Conservation (phyloP, 108 stramenopile species). For the Skeletonema potamos region DNA sequence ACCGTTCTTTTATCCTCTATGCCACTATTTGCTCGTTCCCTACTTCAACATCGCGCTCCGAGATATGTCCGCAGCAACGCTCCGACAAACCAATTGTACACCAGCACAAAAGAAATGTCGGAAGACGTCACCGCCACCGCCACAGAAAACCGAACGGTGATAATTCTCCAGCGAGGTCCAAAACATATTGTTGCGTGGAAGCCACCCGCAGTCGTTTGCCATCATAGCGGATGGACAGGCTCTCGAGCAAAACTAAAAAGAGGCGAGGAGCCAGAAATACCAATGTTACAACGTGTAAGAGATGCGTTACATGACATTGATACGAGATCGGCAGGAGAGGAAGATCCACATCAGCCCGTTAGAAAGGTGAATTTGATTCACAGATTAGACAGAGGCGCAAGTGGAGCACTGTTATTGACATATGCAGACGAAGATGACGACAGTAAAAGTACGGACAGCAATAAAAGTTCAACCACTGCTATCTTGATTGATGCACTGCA, state of each 20-base stretch:
- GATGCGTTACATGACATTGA: conserved; percentile 48
- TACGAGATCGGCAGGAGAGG: conserved; percentile 8
- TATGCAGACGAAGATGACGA: conserved; percentile 50
- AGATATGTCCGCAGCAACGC: not conserved
- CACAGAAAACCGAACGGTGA: conserved; percentile 35
- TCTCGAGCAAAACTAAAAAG: conserved; percentile 38
- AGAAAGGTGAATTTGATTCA: conserved; percentile 79
- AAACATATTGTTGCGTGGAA: conserved; percentile 67
- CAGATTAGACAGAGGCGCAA: conserved; percentile 79
- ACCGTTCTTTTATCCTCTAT: not conserved
- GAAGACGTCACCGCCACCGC: not conserved
- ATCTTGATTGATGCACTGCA: conserved; percentile 56
- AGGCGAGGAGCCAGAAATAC: conserved; percentile 46
- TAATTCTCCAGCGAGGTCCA: conserved; percentile 56
- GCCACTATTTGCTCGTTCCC: not conserved
- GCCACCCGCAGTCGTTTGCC: conserved; percentile 82
- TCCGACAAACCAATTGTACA: not conserved
- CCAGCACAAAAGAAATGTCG: not conserved
- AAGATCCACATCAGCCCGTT: conserved; percentile 39
- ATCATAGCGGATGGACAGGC: conserved; percentile 80
- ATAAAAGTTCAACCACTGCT: conserved; percentile 34
- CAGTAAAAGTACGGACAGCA: not conserved
- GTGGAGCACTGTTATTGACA: conserved; percentile 65
- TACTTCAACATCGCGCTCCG: not conserved
- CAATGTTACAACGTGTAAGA: conserved; percentile 55